These are phyloP conservation scores for Stemphylium vesicarium DNA, from an alignment of 2,329 filamentous ascomycete genomes.

Conservation along the genomic window DNA sequence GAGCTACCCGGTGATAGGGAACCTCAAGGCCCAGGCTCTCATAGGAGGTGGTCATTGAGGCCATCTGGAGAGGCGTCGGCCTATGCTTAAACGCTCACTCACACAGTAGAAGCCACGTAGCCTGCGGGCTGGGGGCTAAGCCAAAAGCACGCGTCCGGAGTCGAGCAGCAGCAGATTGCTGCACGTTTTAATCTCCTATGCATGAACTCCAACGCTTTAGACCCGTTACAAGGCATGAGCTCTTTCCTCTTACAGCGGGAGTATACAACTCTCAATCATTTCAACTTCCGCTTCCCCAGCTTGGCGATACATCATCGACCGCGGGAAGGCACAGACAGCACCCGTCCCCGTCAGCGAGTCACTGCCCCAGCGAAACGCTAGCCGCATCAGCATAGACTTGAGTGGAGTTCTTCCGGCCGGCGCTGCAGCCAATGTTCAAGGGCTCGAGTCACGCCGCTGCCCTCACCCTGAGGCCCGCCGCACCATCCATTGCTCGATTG, in stretches of 20 bases:
- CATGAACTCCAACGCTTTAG: slow-evolving; percentile 10
- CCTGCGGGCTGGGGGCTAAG: neutral
- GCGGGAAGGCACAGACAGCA: slow-evolving; percentile 19
- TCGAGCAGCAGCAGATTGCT: neutral
- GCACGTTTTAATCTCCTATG: slow-evolving; percentile 11
- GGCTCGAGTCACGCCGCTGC: slow-evolving; percentile 1
- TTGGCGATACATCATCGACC: slow-evolving; percentile 21
- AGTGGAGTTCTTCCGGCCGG: slow-evolving; percentile 1
- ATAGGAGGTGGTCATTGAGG: too few species aligned
- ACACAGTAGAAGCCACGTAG: slow-evolving; percentile 19
- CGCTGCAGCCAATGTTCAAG: neutral
- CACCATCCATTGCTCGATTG: neutral
- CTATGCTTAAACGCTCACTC: neutral
- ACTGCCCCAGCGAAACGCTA: slow-evolving; percentile 6
- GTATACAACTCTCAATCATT: neutral
- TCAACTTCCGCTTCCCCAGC: slow-evolving; percentile 20
- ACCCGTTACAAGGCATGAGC: slow-evolving; percentile 1
- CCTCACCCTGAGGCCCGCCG: slow-evolving; percentile 5
- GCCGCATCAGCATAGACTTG: slow-evolving; percentile 6
- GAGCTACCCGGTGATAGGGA: neutral
- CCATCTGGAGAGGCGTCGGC: neutral
- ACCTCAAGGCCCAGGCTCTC: too few species aligned
- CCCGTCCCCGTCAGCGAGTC: slow-evolving; percentile 12
- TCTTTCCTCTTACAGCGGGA: slow-evolving; percentile 9
- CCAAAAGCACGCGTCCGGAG: neutral